Conservation (phyloP, 2,329 filamentous ascomycete genomes). For the Aspergillus ochraceus region DNA sequence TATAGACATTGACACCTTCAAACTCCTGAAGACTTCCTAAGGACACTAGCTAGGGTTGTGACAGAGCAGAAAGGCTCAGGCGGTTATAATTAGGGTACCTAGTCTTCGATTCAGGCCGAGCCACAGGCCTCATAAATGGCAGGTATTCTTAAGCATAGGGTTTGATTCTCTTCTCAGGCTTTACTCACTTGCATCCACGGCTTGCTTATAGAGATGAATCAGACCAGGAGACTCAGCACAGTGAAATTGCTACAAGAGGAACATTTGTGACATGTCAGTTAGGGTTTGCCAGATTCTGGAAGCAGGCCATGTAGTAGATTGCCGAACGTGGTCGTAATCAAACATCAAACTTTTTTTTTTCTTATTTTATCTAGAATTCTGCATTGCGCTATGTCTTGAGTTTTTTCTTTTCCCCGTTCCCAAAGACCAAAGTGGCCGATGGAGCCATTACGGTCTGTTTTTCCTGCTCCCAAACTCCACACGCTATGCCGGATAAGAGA, state of each 20-base stretch:
- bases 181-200: too few species aligned
- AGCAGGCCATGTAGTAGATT: neutral
- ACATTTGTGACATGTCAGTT: neutral
- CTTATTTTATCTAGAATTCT: constrained; percentile 12
- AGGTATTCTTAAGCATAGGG: too few species aligned
- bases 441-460: constrained; percentile 13
- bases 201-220: too few species aligned
- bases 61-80: too few species aligned
- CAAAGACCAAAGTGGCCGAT: constrained; percentile 13
- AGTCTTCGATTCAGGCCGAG: too few species aligned
- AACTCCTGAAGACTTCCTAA: too few species aligned
- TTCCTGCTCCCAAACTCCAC: constrained; percentile 39
- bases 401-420: constrained; percentile 11
- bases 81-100: too few species aligned
- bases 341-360: constrained; percentile 16
- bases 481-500: constrained; percentile 39
- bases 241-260: neutral
- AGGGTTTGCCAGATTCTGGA: neutral
- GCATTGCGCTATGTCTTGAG: constrained; percentile 16
- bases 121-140: too few species aligned
- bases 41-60: too few species aligned
- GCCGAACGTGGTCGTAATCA: neutral
- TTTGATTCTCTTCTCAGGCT: too few species aligned
- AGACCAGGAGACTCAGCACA: too few species aligned
- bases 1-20: too few species aligned